Evolutionary conservation across 768 basidiomycete species (phyloP), one percentile per base, ranked within the genome.

Genomic region (Holtermannia corniformis): DNA sequence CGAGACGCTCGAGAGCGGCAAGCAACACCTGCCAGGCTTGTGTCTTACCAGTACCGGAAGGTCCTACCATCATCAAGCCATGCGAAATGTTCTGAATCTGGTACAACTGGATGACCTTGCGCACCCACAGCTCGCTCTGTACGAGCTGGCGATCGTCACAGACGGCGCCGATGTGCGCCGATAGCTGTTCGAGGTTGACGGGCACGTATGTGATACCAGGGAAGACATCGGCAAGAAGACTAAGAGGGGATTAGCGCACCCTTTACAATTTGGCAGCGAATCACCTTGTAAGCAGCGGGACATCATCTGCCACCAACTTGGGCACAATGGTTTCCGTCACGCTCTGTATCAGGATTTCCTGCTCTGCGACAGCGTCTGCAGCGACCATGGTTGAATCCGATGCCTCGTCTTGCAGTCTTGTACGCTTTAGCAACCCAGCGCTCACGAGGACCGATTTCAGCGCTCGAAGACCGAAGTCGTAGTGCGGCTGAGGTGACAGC

Each of bases 41-140:
- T 1, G 87, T 93, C 75, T 99, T 99, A 25, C 95, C 95, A 45
- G 81, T 90, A 23, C 93, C 95, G 11, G 95, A 96, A 1, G 95
- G 85, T 0, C 95, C 93, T 24, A 99, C 95, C 90, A 99, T 95
- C 95, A 99, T 97, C 41, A 99, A 78, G 73, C 95, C 95, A 72
- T 99, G 95, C 62, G 97, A 93, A 58, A 97, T 99, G 76, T 91
- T 96, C 75, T 99, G 95, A 54, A 99, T 97, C 72, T 97, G 95
- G 72, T 96, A 97, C 3, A 99, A 79, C 69, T 99, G 95, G 13
- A 99, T 78, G 53, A 96, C 93, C 77, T 99, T 99, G 62, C 83
- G 80, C 48, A 91, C 79, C 93, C 95, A 99, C 27, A 81, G 79
- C 44, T 92, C 87, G 19, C 90, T 88, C 45, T 82, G 75, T 21